Evolutionary conservation across 2,329 filamentous ascomycete species (phyloP).

Genomic region (Tolypocladium ovalisporum): DNA sequence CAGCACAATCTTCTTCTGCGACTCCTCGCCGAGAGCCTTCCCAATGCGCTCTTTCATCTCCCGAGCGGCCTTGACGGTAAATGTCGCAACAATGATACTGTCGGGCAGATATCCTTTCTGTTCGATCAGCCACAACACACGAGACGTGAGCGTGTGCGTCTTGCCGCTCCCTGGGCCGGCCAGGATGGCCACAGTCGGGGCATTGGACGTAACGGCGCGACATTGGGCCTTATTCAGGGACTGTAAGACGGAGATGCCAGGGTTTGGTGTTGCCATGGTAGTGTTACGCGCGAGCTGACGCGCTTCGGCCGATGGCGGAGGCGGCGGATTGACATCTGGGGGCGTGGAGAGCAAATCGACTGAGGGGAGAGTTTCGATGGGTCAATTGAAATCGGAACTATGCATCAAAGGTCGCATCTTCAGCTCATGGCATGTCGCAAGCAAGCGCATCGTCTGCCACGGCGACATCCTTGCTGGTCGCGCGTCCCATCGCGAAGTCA

Average conservation of each 20-base stretch:
- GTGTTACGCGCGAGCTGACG: conserved; percentile 4
- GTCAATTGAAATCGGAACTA: not conserved
- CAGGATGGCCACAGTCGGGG: conserved; percentile 51
- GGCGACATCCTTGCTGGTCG: not conserved
- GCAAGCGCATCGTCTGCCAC: not conserved
- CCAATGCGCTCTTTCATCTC: conserved; percentile 90
- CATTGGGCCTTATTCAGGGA: conserved; percentile 45
- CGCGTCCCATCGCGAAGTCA: conserved; percentile 1
- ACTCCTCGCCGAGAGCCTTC: conserved; percentile 64
- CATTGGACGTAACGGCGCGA: conserved; percentile 41
- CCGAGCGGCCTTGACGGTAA: conserved; percentile 86
- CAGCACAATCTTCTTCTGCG: conserved; percentile 67
- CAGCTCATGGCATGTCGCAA: not conserved
- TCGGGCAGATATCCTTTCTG: conserved; percentile 62
- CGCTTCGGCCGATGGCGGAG: not conserved
- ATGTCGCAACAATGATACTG: conserved; percentile 91
- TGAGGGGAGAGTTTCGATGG: not conserved
- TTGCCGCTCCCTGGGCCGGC: conserved; percentile 69
- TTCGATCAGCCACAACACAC: conserved; percentile 79
- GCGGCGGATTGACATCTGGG: not conserved
- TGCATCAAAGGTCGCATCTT: not conserved
- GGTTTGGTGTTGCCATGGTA: conserved; percentile 14
- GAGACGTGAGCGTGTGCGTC: conserved; percentile 87
- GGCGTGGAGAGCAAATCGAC: not conserved
- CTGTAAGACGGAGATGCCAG: conserved; percentile 26